A percentile compares a stretch with the other conserved stretches of the same genome.
These are phyloP conservation scores for Blastobotrys proliferans DNA, from an alignment of 1,139 yeast genomes.

Conservation along the genomic window DNA sequence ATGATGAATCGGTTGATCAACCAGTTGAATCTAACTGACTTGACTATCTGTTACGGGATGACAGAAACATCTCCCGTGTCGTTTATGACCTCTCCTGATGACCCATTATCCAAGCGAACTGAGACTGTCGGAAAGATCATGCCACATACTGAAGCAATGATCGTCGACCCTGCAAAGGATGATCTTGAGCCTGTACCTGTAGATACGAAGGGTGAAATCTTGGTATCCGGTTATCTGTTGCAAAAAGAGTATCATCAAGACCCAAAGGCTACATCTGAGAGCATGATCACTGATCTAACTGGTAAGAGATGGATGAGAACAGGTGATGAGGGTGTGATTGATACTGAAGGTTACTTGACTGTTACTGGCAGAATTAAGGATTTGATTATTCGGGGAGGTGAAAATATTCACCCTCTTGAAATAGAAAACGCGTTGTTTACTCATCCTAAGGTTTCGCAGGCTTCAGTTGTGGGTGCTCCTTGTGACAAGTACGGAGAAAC, in stretches of 20 bases:
- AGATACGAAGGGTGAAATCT: slow-evolving; percentile 30
- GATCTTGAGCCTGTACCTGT: slow-evolving; percentile 27
- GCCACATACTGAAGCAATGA: slow-evolving; percentile 33
- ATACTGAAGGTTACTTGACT: slow-evolving; percentile 29
- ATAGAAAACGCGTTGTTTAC: slow-evolving; percentile 33
- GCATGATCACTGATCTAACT: slow-evolving; percentile 26
- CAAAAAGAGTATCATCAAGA: slow-evolving; percentile 30
- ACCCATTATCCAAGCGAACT: slow-evolving; percentile 28
- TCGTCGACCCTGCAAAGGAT: slow-evolving; percentile 24
- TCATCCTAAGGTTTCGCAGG: slow-evolving; percentile 31
- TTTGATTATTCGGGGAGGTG: slow-evolving; percentile 37
- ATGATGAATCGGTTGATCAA: slow-evolving; percentile 28
- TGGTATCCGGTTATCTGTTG: slow-evolving; percentile 31
- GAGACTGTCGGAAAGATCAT: slow-evolving; percentile 25
- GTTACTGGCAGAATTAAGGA: slow-evolving; percentile 37
- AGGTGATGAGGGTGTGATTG: slow-evolving; percentile 36
- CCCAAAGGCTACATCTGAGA: slow-evolving; percentile 29
- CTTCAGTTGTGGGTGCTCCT: slow-evolving; percentile 34
- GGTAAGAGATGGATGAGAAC: slow-evolving; percentile 35
- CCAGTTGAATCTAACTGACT: slow-evolving; percentile 25
- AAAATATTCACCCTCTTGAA: slow-evolving; percentile 35
- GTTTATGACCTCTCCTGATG: slow-evolving; percentile 32
- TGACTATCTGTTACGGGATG: slow-evolving; percentile 37
- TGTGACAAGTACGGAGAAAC: slow-evolving; percentile 34
- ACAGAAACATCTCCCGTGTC: slow-evolving; percentile 36